Evolutionary conservation across 1,284 basidiomycete species (phyloP).

Genomic region (Sanguinoderma infundibulare): DNA sequence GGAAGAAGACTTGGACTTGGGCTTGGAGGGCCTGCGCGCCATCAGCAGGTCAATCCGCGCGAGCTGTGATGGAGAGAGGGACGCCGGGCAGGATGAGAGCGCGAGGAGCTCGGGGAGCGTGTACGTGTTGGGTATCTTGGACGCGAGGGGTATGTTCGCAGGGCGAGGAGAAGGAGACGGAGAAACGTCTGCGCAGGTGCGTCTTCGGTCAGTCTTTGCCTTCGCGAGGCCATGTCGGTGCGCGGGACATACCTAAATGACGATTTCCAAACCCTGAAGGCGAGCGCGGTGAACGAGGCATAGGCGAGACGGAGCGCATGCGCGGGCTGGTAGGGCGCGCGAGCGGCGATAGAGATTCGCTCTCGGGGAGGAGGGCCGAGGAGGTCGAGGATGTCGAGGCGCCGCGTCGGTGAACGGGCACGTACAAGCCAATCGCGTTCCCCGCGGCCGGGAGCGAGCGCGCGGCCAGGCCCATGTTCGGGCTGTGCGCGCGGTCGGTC

Average conservation of each 20-base stretch:
- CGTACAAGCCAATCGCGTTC: constrained; percentile 23
- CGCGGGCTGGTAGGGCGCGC: background rate
- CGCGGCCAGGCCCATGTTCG: constrained; percentile 3
- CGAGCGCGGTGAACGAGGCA: constrained; percentile 1
- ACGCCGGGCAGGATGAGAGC: constrained; percentile 26
- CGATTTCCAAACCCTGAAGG: background rate
- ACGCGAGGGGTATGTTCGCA: constrained; percentile 28
- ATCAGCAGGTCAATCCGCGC: constrained; percentile 19
- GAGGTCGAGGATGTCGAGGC: constrained; percentile 21
- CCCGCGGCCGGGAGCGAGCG: constrained; percentile 21
- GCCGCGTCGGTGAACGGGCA: constrained; percentile 33
- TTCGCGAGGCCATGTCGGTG: background rate
- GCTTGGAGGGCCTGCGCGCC: constrained; percentile 7
- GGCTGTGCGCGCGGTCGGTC: constrained; percentile 2
- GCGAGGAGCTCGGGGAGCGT: constrained; percentile 29
- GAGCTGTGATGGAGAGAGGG: constrained; percentile 25
- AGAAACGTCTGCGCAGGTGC: constrained; percentile 4
- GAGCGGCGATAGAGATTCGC: background rate
- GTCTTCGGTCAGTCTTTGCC: background rate
- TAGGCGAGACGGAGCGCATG: constrained; percentile 13
- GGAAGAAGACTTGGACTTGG: background rate
- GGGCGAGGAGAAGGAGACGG: background rate
- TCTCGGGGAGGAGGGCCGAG: constrained; percentile 8
- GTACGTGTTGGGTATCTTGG: constrained; percentile 27
- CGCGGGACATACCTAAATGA: constrained; percentile 10